Evolutionary conservation across 2,329 filamentous ascomycete genomes (phyloP), one percentile per base, ranked within the genome.

Genomic region (Hypoxylon sp.): DNA sequence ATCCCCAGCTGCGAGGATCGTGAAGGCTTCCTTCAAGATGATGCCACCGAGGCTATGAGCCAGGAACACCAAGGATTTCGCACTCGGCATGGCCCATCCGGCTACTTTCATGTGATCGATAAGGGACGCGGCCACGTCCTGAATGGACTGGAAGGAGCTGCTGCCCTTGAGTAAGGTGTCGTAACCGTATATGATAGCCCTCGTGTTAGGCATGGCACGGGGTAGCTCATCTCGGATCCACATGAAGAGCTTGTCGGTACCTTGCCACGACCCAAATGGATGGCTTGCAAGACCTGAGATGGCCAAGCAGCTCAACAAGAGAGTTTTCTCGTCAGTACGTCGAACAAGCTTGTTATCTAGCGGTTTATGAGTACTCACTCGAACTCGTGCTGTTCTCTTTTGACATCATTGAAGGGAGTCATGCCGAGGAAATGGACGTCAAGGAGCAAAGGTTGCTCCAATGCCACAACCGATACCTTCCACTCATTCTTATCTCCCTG

Each of bases 21-120:
- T 41, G 13, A 70, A 52, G 9, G 62, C 58, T 9, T 70, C 51
- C 33, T 69, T 70, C 1, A 70, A 23, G 1, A 72, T 51, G 4
- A 72, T 55, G 13, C 68, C 69, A 8, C 69, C 69, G 7, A 72
- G 56, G 42, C 69, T 71, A 38, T 70, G 68, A 0, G 68, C 68
- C 2, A 72, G 55, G 33, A 72, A 72, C 1, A 65, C 18, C 3
- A 70, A 21, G 2, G 60, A 64, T 18, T 67, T 70, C 10, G 60
- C 58, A 4, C 42, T 49, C 2, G 48, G 48, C 10, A 49, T 47
- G 3, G 23, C 20, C 63, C 61, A 67, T 1, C 65, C 64, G 29
- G 55, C 47, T 2, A 63, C 21, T 15, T 55, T 50, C 6, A 70
- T 57, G 2, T 54, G 40, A 5, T 58, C 10, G 20, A 68, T 55